Base-by-base conservation (phyloP, 768 basidiomycete genomes). In the Russula ochroleuca region DNA sequence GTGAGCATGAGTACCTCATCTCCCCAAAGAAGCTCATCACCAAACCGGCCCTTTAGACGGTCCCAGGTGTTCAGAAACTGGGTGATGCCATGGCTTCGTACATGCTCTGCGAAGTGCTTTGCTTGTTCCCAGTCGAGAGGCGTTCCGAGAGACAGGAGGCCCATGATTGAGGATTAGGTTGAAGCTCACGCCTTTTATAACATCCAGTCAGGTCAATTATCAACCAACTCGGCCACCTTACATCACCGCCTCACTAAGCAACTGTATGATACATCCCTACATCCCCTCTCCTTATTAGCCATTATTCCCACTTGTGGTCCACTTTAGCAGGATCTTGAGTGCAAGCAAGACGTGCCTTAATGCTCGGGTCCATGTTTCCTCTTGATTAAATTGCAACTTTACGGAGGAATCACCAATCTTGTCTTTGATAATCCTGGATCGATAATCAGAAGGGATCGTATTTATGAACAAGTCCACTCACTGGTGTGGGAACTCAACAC, bases 51-150 rank as follows among this genome's bases (percentile, higher is more conserved):
- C 81, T 97, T 98, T 72, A 95, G 80, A 53, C 86, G 84, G 71
- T 94, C 86, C 94, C 94, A 99, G 55, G 85, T 92, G 70, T 95
- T 83, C 59, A 99, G 76, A 74, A 99, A 96, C 75, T 99, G 97
- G 8, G 90, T 87, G 71, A 98, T 93, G 51, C 97, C 97, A 74
- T 98, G 95, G 57, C 79, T 77, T 67, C 94, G 81, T 68, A 98
- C 92, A 76, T 98, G 93, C 72, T 94, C 86, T 17, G 92, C 90
- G 69, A 92, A 82, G 61, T 86, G 81, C 74, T 89, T 92, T 55
- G 92, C 88, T 69, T 97, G 89, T 57, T 88, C 84, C 97, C 97
- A 99, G 35, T 83, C 74, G 64, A 98, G 83, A 25, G 97, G 94
- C 3, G 94, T 98, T 58, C 97, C 97, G 57, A 96, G 86, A 62